Evolutionary conservation across 768 basidiomycete species (phyloP).

Genomic region (Boletales sp.): DNA sequence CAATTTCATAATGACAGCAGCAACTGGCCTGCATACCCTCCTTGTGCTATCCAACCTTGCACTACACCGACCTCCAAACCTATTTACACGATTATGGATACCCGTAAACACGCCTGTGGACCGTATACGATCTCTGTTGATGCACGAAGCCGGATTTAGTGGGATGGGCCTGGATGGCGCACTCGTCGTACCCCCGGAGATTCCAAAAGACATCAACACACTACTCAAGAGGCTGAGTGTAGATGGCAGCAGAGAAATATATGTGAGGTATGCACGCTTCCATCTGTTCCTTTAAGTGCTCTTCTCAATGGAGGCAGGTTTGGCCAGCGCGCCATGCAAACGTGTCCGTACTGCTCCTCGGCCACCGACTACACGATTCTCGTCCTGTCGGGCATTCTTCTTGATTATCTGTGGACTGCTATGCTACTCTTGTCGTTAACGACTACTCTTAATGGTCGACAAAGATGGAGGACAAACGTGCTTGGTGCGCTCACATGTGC

Average conservation of each 20-base stretch:
- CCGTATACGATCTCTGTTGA: slow-evolving; percentile 43
- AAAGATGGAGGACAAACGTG: slow-evolving; percentile 42
- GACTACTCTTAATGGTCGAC: slow-evolving; percentile 35
- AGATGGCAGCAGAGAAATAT: slow-evolving; percentile 54
- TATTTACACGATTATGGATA: slow-evolving; percentile 54
- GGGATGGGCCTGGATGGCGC: slow-evolving; percentile 13
- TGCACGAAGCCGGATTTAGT: slow-evolving; percentile 39
- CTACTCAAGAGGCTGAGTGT: slow-evolving; percentile 54
- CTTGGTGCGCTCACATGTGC: slow-evolving; percentile 48
- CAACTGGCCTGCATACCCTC: slow-evolving; percentile 14
- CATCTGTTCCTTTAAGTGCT: neutral
- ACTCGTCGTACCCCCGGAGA: slow-evolving; percentile 13
- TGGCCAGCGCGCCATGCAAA: slow-evolving; percentile 60
- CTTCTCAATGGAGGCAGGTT: slow-evolving; percentile 41
- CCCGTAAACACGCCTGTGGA: slow-evolving; percentile 55
- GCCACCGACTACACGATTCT: slow-evolving; percentile 58
- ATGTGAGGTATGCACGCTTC: slow-evolving; percentile 47
- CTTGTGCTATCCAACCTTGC: slow-evolving; percentile 14
- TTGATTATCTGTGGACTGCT: slow-evolving; percentile 58
- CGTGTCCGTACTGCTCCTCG: slow-evolving; percentile 64
- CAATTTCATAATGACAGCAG: slow-evolving; percentile 7
- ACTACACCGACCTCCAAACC: slow-evolving; percentile 49
- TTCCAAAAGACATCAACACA: slow-evolving; percentile 48
- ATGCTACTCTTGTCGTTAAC: slow-evolving; percentile 47
- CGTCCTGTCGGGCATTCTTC: slow-evolving; percentile 49